Evolutionary conservation across 495 filamentous ascomycete species (phyloP).

Genomic region (Lophiotrema nucula): DNA sequence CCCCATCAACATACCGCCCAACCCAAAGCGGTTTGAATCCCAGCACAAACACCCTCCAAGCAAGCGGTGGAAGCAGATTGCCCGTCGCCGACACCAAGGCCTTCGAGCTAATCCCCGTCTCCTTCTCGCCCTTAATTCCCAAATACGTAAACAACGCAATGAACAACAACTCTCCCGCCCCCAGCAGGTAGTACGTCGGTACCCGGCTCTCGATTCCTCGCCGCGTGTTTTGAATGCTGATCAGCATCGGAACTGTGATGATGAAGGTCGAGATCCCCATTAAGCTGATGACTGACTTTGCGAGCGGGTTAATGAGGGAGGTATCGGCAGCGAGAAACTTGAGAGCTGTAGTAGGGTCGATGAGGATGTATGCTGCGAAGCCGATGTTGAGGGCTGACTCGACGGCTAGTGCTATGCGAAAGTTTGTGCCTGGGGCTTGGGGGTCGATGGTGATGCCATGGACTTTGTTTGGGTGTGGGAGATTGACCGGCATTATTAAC

Average conservation of each 20-base stretch:
- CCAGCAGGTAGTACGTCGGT: not conserved
- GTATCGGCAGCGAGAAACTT: slow-evolving; percentile 18
- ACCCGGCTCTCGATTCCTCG: not conserved
- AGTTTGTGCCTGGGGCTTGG: slow-evolving; percentile 3
- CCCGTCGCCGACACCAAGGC: not conserved
- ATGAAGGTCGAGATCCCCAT: not conserved
- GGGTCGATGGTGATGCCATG: slow-evolving; percentile 12
- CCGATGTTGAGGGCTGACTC: slow-evolving; percentile 19
- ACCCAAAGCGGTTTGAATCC: not conserved
- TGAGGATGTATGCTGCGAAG: slow-evolving; percentile 10
- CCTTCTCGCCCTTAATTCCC: not conserved
- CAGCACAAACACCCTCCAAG: not conserved
- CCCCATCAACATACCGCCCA: not conserved
- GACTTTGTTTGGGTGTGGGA: slow-evolving; percentile 1
- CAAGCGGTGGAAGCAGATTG: not conserved
- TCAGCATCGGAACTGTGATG: not conserved
- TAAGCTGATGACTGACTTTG: not conserved
- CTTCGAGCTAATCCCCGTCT: not conserved
- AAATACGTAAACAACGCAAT: not conserved
- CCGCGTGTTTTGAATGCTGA: not conserved
- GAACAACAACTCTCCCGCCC: not conserved
- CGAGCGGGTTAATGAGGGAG: slow-evolving; percentile 21
- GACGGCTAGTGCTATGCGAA: slow-evolving; percentile 12
- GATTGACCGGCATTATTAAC: slow-evolving; percentile 2
- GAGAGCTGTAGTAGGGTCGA: slow-evolving; percentile 17